phyloP scores from a whole-genome alignment of 2,329 filamentous ascomycete genomes.

The Didymella pinodella region DNA sequence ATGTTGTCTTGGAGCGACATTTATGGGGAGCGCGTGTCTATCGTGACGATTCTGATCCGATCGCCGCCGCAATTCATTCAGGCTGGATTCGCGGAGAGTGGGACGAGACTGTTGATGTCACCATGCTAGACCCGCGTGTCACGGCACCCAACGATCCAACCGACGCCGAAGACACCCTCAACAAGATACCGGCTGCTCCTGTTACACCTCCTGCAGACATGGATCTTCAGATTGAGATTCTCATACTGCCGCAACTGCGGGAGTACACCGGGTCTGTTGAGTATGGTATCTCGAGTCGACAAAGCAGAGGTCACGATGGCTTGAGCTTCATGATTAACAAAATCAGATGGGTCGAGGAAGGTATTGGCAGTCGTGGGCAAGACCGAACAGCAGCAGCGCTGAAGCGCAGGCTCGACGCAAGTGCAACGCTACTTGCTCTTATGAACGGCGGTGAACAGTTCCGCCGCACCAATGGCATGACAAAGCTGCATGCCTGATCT shows the following conservation, averaged over 20 bases:
- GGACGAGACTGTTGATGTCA: constrained; percentile 76
- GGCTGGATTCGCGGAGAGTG: constrained; percentile 93
- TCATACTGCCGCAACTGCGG: constrained; percentile 81
- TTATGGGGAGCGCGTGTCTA: constrained; percentile 96
- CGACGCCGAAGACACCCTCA: constrained; percentile 54
- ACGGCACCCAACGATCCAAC: constrained; percentile 54
- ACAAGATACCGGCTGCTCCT: constrained; percentile 59
- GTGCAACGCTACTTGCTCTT: constrained; percentile 45
- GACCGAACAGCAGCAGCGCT: constrained; percentile 49
- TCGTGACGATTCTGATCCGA: constrained; percentile 91
- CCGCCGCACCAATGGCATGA: constrained; percentile 35
- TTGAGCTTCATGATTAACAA: constrained; percentile 86
- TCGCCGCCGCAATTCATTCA: constrained; percentile 90
- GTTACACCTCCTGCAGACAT: constrained; percentile 70
- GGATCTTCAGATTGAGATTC: constrained; percentile 85
- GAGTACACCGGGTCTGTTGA: constrained; percentile 78
- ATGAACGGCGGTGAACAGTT: constrained; percentile 39
- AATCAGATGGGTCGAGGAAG: constrained; percentile 86
- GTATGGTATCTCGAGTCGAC: constrained; percentile 82
- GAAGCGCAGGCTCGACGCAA: constrained; percentile 49
- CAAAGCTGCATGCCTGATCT: constrained; percentile 39
- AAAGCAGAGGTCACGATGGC: constrained; percentile 84
- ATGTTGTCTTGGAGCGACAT: constrained; percentile 80
- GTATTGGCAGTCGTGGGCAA: constrained; percentile 53
- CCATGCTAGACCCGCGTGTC: constrained; percentile 67